Evolutionary conservation across 768 basidiomycete genomes (phyloP), one percentile per base, ranked within the genome.

Genomic region (Artomyces pyxidatus): DNA sequence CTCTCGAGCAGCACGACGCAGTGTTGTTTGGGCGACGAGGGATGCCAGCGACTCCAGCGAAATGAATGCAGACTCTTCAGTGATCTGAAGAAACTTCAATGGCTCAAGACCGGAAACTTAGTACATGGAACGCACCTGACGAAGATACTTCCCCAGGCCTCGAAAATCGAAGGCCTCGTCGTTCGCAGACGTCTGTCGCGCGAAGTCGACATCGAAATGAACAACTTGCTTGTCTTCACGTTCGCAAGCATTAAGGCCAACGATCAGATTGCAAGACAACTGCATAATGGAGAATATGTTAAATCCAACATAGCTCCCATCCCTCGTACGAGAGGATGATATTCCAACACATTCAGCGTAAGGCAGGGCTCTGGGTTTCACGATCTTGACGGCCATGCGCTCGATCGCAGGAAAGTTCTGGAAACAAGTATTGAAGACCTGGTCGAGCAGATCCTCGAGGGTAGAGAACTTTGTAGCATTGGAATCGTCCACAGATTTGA

Each of bases 41-140:
- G 83, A 78, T 4, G 76, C 73, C n/a, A 90, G 66, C 1, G 85
- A 77, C 61, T 91, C 88, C 37, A 90, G 65, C 0, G 87, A 90
- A 21, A 76, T 63, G 59, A 72, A 86, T 0, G 70, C 65, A 0
- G 83, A 75, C 0, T 59, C 47, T 16, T 64, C 59, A 4, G 82
- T 70, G 49, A 62, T 71, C 83, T 87, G 52, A 6, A 21, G 5
- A 27, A 37, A 21, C 32, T 23, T 56, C 26, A 47, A 28, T 41
- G 16, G 29, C 23, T 42, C 8, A 41, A 46, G n/a, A 30, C n/a
- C 32, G 6, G 21, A n/a, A n/a, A n/a, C n/a, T n/a, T 35, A 6
- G 5, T 23, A n/a, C n/a, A 32, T 17, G 32, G 19, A 27, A 66
- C 70, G 50, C 59, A 77, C 67, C 22, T 67, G 50, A 49, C 66